phyloP scores from a whole-genome alignment of 306 rosid genomes.

The Cyclanthera cordifolia region DNA sequence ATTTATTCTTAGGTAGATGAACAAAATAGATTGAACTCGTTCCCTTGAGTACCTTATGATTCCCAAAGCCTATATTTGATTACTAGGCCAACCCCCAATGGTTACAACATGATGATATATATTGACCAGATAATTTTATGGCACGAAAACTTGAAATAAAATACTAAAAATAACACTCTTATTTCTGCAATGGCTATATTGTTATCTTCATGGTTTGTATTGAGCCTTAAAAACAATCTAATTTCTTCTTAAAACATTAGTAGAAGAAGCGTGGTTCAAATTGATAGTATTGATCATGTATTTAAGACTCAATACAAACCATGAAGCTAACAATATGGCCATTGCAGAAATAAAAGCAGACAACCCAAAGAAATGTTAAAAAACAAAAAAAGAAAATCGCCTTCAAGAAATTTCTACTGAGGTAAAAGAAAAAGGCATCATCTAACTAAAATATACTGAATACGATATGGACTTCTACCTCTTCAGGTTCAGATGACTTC shows the following conservation, averaged over 20 bases:
- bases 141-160: neutral
- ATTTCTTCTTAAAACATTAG: no score
- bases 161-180: no score
- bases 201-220: no score
- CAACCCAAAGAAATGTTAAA: neutral
- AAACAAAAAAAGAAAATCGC: neutral
- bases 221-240: no score
- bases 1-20: no score
- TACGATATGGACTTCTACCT: slow-evolving; percentile 35
- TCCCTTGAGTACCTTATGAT: neutral
- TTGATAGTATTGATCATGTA: neutral
- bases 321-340: neutral
- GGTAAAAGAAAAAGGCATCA: neutral
- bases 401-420: neutral
- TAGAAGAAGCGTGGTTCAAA: no score
- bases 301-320: neutral
- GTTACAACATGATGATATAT: neutral
- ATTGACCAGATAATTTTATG: neutral
- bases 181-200: no score
- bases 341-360: neutral
- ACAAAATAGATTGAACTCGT: no score
- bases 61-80: no score
- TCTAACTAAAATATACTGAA: slow-evolving; percentile 1
- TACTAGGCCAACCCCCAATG: no score
- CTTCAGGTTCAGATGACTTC: slow-evolving; percentile 68